Conservation (phyloP, 2,329 filamentous ascomycete genomes). For the Arthrinium puccinioides region DNA sequence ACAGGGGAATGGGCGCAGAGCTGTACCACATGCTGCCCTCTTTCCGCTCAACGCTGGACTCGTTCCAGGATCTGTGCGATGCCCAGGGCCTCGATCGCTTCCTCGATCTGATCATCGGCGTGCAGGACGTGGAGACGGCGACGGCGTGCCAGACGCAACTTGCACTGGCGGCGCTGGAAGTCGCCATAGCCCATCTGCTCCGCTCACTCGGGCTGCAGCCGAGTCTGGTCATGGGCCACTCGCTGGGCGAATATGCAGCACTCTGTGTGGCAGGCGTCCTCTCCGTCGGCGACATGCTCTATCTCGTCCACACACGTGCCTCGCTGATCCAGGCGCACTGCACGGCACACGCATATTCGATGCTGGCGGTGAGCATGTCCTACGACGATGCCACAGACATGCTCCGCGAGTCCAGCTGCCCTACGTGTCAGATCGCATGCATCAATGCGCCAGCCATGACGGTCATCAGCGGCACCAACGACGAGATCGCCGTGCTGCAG, state of each 20-base stretch:
- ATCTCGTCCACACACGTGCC: neutral
- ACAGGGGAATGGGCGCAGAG: conserved; percentile 21
- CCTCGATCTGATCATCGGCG: neutral
- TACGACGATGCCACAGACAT: neutral
- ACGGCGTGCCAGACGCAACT: neutral
- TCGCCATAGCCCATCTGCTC: neutral
- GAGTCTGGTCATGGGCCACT: neutral
- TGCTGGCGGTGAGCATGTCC: neutral
- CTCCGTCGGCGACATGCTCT: neutral
- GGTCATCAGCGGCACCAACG: conserved; percentile 1
- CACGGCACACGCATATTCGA: neutral
- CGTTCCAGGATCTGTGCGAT: neutral
- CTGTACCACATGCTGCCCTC: conserved; percentile 17
- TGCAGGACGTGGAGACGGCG: neutral
- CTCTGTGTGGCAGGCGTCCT: conserved; percentile 1
- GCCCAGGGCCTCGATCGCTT: neutral
- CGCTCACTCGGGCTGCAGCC: neutral
- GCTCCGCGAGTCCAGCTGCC: neutral
- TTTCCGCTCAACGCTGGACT: conserved; percentile 16
- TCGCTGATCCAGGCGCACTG: neutral
- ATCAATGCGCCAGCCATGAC: neutral
- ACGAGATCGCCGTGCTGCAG: neutral
- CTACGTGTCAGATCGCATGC: neutral
- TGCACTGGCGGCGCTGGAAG: neutral
- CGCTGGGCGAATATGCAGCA: neutral